Evolutionary conservation across 345 rosid species (phyloP).

Genomic region (Linum usitatissimum): DNA sequence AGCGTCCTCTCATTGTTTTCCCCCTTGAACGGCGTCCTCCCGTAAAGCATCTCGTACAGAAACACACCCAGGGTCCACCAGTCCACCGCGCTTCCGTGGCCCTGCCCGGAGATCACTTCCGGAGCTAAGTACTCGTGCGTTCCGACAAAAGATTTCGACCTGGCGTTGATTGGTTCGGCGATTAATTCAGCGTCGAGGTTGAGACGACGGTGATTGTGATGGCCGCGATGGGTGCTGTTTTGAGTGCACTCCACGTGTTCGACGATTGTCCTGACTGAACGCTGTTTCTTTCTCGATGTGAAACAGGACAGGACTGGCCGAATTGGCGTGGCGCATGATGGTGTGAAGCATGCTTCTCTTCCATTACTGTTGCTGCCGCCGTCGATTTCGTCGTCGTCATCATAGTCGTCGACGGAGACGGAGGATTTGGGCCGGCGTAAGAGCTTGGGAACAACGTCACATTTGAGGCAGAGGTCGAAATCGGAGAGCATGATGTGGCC

Average conservation of each 20-base stretch:
- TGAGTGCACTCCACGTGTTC: slow-evolving; percentile 27
- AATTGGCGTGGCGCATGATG: slow-evolving; percentile 48
- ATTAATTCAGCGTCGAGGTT: slow-evolving; percentile 39
- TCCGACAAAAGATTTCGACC: slow-evolving; percentile 80
- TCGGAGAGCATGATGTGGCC: slow-evolving; percentile 29
- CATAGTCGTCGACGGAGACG: slow-evolving; percentile 10
- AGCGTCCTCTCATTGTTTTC: slow-evolving; percentile 82
- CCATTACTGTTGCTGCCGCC: background rate
- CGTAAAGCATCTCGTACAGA: slow-evolving; percentile 76
- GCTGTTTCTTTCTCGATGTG: slow-evolving; percentile 28
- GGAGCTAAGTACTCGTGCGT: slow-evolving; percentile 97
- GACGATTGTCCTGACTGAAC: slow-evolving; percentile 33
- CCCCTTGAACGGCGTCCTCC: slow-evolving; percentile 83
- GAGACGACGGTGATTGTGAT: background rate
- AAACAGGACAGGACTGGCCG: slow-evolving; percentile 69
- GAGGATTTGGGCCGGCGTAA: slow-evolving; percentile 23
- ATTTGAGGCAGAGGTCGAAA: slow-evolving; percentile 43
- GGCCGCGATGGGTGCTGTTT: too few relatives aligned
- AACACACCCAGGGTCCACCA: slow-evolving; percentile 97
- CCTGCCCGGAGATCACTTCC: slow-evolving; percentile 91
- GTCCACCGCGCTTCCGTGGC: slow-evolving; percentile 91
- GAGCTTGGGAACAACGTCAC: slow-evolving; percentile 73
- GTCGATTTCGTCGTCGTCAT: slow-evolving; percentile 11
- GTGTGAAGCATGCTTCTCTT: slow-evolving; percentile 33
- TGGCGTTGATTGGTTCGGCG: slow-evolving; percentile 65